Evolutionary conservation across 441 rosid species (phyloP).

Genomic region (Croton setiger): DNA sequence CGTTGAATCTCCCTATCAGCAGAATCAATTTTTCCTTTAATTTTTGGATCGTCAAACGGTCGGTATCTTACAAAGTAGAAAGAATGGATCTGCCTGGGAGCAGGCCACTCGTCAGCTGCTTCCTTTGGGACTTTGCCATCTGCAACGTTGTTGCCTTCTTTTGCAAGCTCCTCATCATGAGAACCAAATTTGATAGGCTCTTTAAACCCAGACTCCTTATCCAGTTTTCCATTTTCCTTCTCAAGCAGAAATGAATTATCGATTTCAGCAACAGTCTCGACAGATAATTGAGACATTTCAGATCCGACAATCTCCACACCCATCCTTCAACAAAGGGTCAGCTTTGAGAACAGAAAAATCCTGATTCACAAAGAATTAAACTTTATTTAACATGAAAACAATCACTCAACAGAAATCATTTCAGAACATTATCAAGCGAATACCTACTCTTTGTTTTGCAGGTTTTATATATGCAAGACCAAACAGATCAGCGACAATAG

Average conservation of each 20-base stretch:
- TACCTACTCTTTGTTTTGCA: constrained; percentile 2
- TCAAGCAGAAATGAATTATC: constrained; percentile 30
- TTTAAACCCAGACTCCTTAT: constrained; percentile 21
- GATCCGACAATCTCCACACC: constrained; percentile 55
- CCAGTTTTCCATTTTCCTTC: constrained; percentile 44
- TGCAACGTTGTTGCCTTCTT: constrained; percentile 33
- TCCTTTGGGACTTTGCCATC: constrained; percentile 42
- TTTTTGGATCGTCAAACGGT: constrained; percentile 63
- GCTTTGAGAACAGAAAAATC: constrained; percentile 13
- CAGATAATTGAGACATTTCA: constrained; percentile 48
- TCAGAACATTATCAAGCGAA: neutral
- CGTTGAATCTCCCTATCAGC: constrained; percentile 63
- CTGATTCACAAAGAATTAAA: constrained; percentile 5
- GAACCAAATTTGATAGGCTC: constrained; percentile 47
- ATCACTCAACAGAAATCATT: no score
- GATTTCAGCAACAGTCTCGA: constrained; percentile 35
- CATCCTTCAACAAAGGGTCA: constrained; percentile 33
- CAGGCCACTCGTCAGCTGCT: constrained; percentile 69
- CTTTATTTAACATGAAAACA: no score
- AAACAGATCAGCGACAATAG: neutral
- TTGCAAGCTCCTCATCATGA: constrained; percentile 33
- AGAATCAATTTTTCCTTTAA: constrained; percentile 56
- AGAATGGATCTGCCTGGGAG: constrained; percentile 40
- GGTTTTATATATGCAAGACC: neutral
- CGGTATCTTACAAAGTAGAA: constrained; percentile 59